phyloP scores from a whole-genome alignment of 2,329 filamentous ascomycete species.

The Corniculantispora saksenae region DNA sequence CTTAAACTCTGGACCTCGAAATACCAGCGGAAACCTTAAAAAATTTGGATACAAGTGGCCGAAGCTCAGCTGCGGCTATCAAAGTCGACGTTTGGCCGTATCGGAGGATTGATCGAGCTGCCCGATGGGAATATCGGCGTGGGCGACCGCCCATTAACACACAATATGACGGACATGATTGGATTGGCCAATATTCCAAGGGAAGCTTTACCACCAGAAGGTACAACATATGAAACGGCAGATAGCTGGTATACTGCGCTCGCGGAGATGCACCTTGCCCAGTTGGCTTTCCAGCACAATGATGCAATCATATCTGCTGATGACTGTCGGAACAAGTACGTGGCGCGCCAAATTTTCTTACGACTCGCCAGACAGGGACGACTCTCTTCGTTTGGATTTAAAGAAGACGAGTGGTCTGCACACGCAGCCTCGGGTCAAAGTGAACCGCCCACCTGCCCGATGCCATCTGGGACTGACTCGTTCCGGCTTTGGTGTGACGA shows the following conservation, averaged over 20 bases:
- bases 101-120: too few relatives aligned
- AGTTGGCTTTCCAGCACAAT: conserved; percentile 39
- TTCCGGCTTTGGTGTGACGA: conserved; percentile 35
- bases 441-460: conserved; percentile 19
- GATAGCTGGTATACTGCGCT: conserved; percentile 40
- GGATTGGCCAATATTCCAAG: conserved; percentile 29
- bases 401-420: conserved; percentile 34
- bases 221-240: conserved; percentile 28
- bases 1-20: too few relatives aligned
- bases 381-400: conserved; percentile 26
- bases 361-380: conserved; percentile 26
- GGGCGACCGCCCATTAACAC: conserved; percentile 37
- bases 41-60: too few relatives aligned
- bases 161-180: conserved; percentile 44
- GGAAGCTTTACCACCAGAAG: conserved; percentile 24
- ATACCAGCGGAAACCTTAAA: too few relatives aligned
- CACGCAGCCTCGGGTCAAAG: conserved; percentile 18
- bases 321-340: conserved; percentile 38
- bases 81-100: too few relatives aligned
- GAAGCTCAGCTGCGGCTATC: too few relatives aligned
- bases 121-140: conserved; percentile 25
- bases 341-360: conserved; percentile 35
- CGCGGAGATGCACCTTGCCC: conserved; percentile 39
- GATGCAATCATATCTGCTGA: conserved; percentile 33
- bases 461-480: conserved; percentile 31